Conservation (phyloP, 164 flowering plant genomes). For the Stephania japonica region DNA sequence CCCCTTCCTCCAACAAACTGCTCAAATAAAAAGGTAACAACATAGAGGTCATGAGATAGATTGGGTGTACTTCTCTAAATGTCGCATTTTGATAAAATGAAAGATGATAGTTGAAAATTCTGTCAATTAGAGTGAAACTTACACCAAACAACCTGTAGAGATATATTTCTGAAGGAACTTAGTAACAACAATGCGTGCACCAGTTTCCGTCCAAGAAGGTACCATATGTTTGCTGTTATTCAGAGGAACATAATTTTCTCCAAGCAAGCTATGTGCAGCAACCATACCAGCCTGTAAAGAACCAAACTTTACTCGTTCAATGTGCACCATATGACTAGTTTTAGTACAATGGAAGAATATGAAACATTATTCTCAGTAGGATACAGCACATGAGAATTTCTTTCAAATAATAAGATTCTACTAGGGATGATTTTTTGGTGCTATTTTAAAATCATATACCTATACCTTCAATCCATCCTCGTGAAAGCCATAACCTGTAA, state of each 20-base stretch:
- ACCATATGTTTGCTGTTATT: slow-evolving; percentile 71
- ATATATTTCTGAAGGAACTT: slow-evolving; percentile 55
- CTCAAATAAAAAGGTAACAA: background rate
- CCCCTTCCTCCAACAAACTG: slow-evolving; percentile 95
- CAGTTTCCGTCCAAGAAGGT: slow-evolving; percentile 62
- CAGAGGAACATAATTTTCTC: slow-evolving; percentile 33
- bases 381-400: background rate
- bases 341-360: background rate
- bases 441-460: background rate
- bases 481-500: slow-evolving; percentile 88
- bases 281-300: slow-evolving; percentile 63
- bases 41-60: background rate
- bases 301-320: slow-evolving; percentile 11
- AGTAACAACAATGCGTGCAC: slow-evolving; percentile 69
- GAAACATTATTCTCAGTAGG: background rate
- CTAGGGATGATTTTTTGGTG: background rate
- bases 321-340: background rate
- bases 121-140: slow-evolving; percentile 26
- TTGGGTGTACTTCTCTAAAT: background rate
- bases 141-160: slow-evolving; percentile 65
- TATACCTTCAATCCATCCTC: slow-evolving; percentile 91
- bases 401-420: background rate
- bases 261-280: slow-evolving; percentile 62
- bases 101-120: background rate
- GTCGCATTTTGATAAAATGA: background rate